These are phyloP conservation scores for Hericium erinaceus DNA, from an alignment of 768 basidiomycete genomes.

Conservation along the genomic window DNA sequence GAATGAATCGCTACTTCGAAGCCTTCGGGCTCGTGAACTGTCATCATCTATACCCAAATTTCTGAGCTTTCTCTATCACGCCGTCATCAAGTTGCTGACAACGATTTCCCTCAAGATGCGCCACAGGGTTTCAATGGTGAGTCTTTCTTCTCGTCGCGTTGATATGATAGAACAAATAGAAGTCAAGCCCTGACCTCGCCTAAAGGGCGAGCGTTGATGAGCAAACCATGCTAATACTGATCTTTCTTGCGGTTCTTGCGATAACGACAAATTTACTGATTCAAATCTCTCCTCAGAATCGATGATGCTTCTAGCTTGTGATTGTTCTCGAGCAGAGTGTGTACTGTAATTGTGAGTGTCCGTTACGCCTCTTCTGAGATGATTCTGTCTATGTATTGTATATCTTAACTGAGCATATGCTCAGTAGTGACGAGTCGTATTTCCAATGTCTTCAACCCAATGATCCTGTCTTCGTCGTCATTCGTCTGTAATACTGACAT, in stretches of 20 bases:
- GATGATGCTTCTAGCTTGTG: background rate
- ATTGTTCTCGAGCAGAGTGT: no score
- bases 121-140: constrained; percentile 22
- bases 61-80: constrained; percentile 44
- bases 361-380: background rate
- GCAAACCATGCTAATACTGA: constrained; percentile 86
- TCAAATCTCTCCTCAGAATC: background rate
- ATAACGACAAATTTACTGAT: constrained; percentile 37
- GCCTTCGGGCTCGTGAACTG: constrained; percentile 57
- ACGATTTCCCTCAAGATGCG: constrained; percentile 6
- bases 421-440: constrained; percentile 11
- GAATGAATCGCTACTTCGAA: constrained; percentile 86
- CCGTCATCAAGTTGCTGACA: constrained; percentile 8
- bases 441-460: constrained; percentile 29
- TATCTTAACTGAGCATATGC: background rate
- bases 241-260: constrained; percentile 17
- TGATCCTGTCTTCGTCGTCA: constrained; percentile 18
- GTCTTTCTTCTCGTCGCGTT: constrained; percentile 15
- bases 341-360: background rate
- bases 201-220: constrained; percentile 67
- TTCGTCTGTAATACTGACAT: background rate
- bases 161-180: constrained; percentile 68
- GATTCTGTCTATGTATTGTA: background rate
- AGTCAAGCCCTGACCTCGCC: constrained; percentile 87
- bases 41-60: constrained; percentile 80